phyloP scores from a whole-genome alignment of 306 rosid genomes.

The Cercis canadensis region DNA sequence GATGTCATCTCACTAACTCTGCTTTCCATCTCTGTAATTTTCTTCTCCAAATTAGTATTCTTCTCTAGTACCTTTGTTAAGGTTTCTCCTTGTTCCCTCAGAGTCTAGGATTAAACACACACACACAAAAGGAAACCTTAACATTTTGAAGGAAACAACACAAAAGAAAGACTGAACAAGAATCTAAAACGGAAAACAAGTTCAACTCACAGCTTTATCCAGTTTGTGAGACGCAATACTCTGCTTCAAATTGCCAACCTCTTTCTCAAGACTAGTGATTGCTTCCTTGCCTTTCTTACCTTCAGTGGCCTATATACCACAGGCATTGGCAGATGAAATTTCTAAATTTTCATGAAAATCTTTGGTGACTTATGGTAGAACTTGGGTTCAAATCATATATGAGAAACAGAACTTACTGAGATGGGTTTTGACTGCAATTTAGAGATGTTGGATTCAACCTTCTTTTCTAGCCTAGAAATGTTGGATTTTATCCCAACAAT shows the following conservation, averaged over 20 bases:
- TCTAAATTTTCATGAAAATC: too few relatives aligned
- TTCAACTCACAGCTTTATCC: neutral
- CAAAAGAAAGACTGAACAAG: neutral
- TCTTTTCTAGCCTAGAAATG: constrained; percentile 15
- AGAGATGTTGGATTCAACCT: neutral
- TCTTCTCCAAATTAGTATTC: constrained; percentile 1
- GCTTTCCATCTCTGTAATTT: neutral
- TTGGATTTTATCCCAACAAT: constrained; percentile 8
- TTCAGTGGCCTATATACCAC: neutral
- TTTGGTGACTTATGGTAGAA: too few relatives aligned
- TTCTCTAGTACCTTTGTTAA: neutral
- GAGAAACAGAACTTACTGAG: neutral
- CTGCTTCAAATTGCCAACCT: constrained; percentile 4
- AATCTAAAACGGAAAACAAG: neutral
- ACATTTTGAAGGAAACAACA: too few relatives aligned
- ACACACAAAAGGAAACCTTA: too few relatives aligned
- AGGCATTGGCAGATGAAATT: too few relatives aligned
- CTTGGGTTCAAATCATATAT: neutral
- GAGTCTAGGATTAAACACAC: neutral
- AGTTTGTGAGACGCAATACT: neutral
- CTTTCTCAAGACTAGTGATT: constrained; percentile 1
- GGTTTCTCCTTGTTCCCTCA: constrained; percentile 17
- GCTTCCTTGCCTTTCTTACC: constrained; percentile 2
- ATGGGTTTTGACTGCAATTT: neutral
- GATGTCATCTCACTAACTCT: constrained; percentile 9